Conservation (phyloP, 257 asterid species). For the Penstemon eatonii region DNA sequence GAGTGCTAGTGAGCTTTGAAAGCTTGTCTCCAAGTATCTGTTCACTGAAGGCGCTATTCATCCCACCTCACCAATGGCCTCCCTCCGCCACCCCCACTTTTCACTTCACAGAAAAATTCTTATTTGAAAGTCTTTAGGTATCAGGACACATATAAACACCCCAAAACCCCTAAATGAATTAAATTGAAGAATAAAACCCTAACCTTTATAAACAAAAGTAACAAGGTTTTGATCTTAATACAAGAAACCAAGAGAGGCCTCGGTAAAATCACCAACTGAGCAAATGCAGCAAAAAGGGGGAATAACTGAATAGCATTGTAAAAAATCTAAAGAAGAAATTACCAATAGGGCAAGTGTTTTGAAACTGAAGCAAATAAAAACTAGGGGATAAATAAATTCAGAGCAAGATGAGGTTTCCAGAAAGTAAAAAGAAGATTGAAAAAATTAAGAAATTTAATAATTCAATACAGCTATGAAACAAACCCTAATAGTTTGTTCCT, state of each 20-base stretch:
- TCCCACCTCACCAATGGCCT: conserved; percentile 43
- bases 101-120: conserved; percentile 27
- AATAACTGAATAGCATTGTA: conserved; percentile 25
- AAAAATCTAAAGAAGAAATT: neutral
- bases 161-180: conserved; percentile 20
- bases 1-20: conserved; percentile 82
- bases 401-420: neutral
- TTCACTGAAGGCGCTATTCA: conserved; percentile 75
- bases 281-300: conserved; percentile 28
- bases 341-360: conserved; percentile 1
- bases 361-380: conserved; percentile 11
- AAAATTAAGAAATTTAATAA: conserved; percentile 6
- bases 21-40: conserved; percentile 88
- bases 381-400: conserved; percentile 21
- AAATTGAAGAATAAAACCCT: conserved; percentile 35
- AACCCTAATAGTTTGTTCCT: conserved; percentile 35
- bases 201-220: conserved; percentile 14
- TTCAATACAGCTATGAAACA: conserved; percentile 9
- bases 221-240: conserved; percentile 26
- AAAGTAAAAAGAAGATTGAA: conserved; percentile 7
- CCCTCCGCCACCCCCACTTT: conserved; percentile 31
- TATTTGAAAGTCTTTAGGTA: neutral
- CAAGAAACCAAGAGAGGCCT: conserved; percentile 34
- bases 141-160: conserved; percentile 13
- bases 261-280: conserved; percentile 37